Base-by-base conservation (phyloP, 805 yeast species). In the Sugiyamaella qingdaonensis region DNA sequence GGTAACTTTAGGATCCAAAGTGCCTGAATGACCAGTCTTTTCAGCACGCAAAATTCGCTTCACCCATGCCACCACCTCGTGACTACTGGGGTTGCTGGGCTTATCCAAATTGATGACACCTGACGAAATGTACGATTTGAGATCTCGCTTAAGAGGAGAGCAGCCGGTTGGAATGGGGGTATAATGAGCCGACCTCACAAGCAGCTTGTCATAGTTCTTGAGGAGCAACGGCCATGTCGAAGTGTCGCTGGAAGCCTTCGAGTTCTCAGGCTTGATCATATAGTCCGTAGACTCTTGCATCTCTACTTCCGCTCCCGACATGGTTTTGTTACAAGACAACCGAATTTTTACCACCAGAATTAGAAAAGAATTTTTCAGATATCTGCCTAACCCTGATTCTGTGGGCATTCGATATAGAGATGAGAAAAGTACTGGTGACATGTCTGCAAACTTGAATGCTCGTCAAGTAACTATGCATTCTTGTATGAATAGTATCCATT, bases 11-110 rank as follows among this genome's bases (percentile, higher is more conserved):
- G 99, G 99, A 78, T 94, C 99, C 72, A 94, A 80, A 60, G 99
- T 94, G 77, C 99, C 99, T 51, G 97, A 88, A 74, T 94, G 99
- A 76, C 99, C 99, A 55, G 99, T 94, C 73, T 94, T 94, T 73
- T 94, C 98, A 56, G 85, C 86, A 72, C 98, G 84, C 66, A 94
- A 78, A 63, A 94, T 94, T 72, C 98, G 81, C 77, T 94, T 94
- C 67, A 94, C 83, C 99, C 99, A 94, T 21, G 99, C 99, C 65
- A 94, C 99, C 68, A 94, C 99, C 78, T 94, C 99, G 75, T 94
- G 99, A 52, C 97, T 89, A 43, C 97, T 88, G 62, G 99, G 99
- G 73, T 94, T 94, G 27, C 97, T 88, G 62, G 99, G 99, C 67
- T 94, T 94, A 76, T 94, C 99, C 64, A 94, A 79, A 77, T 94